Base-by-base conservation (phyloP, 305 asterid species). In the Vinca major region DNA sequence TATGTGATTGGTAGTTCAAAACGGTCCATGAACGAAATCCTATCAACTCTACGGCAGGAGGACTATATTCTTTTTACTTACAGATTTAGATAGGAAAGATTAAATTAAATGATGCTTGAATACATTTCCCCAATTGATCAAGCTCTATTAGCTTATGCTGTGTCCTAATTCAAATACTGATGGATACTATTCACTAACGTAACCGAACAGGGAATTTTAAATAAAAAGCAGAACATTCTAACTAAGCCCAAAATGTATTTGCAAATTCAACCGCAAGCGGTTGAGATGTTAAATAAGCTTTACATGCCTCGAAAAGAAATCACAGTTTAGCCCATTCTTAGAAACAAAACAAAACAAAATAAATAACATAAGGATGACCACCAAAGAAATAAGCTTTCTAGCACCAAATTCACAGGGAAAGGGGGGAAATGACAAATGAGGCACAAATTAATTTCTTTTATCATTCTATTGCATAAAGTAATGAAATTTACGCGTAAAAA, bases 211-310 rank as follows among this genome's bases (percentile, higher is more conserved):
- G 47, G 60, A n/a, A 60, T 17, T 19, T 60, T 33, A 12, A 17
- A 17, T 37, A 11, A 11, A 48, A 60, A 21, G 19, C 20, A 33
- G 10, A 7, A 43, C 36, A 4, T 26, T 17, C 0, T 47, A 47
- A 14, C 33, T 26, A 37, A 61, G n/a, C 41, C 47, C 13, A 58
- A 68, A 50, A 68, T 45, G n/a, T 2, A 47, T 33, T 36, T 36
- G 21, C 57, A 37, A 48, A 47, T 36, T 50, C n/a, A 60, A 39
- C 11, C 13, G 41, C 55, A 33, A 33, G 48, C 47, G 17, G 37
- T 69, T 57, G 58, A 58, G 49, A 13, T 45, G 56, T 68, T 54
- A 47, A 57, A 19, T 10, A 58, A 33, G 5, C 55, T 13, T 19
- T 16, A 5, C 9, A 43, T 41, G 2, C 11, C 19, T 1, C 19